Percentiles rank a stretch among this genome's conserved stretches.
These are phyloP conservation scores for Hortaea werneckii DNA, from an alignment of 2,329 filamentous ascomycete genomes.

Conservation along the genomic window DNA sequence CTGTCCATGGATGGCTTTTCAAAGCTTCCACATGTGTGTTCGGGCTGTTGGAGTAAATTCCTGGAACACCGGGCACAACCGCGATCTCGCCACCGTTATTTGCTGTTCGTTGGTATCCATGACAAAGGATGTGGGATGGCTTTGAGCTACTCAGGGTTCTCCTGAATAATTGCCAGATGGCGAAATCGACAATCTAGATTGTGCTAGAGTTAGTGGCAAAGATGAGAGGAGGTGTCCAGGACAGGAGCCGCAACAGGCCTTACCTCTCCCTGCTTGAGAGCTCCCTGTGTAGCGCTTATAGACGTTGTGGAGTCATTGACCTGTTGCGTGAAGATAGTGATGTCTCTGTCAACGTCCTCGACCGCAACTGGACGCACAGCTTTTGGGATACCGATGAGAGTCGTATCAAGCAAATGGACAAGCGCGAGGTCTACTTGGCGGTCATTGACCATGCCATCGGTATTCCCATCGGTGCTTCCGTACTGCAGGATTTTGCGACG, in stretches of 20 bases:
- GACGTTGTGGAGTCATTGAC: constrained; percentile 21
- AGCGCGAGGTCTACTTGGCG: constrained; percentile 28
- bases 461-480: background rate
- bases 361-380: constrained; percentile 36
- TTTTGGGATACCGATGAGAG: constrained; percentile 50
- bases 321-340: constrained; percentile 38
- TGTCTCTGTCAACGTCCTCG: constrained; percentile 36
- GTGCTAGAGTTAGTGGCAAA: constrained; percentile 10
- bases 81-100: constrained; percentile 22
- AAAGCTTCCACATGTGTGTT: constrained; percentile 63
- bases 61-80: constrained; percentile 48
- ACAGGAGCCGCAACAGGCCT: constrained; percentile 10
- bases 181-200: constrained; percentile 38
- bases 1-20: constrained; percentile 63
- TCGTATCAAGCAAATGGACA: constrained; percentile 54
- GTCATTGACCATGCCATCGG: background rate
- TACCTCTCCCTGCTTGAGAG: constrained; percentile 34
- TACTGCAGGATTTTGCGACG: constrained; percentile 8
- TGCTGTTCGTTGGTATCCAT: constrained; percentile 58
- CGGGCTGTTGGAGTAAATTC: constrained; percentile 51
- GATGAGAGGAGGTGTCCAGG: constrained; percentile 10
- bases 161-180: constrained; percentile 66
- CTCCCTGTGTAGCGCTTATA: constrained; percentile 14
- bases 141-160: constrained; percentile 37
- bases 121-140: constrained; percentile 70